These are phyloP conservation scores for Lantana camara DNA, from an alignment of 257 asterid genomes.

Conservation along the genomic window DNA sequence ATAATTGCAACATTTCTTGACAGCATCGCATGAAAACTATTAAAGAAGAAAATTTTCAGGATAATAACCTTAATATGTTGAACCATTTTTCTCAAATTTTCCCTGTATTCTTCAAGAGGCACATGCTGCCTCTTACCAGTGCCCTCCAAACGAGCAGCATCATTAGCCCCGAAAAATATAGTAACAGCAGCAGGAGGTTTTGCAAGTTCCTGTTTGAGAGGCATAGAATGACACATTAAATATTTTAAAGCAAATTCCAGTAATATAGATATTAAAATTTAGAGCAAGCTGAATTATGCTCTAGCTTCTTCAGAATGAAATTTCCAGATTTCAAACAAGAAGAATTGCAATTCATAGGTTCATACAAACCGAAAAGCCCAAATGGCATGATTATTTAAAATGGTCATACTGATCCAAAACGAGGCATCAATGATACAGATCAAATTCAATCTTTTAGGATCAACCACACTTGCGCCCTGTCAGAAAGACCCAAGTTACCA, in stretches of 20 bases:
- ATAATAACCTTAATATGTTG: constrained; percentile 69
- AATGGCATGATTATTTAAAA: no score
- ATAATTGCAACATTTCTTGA: background rate
- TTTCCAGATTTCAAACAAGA: no score
- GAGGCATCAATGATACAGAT: no score
- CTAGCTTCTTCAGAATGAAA: no score
- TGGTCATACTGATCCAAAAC: no score
- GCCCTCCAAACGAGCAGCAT: constrained; percentile 76
- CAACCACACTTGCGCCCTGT: no score
- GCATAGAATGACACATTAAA: background rate
- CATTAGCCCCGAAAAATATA: constrained; percentile 91
- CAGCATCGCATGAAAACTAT: background rate
- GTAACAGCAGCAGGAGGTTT: constrained; percentile 70
- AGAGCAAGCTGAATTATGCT: no score
- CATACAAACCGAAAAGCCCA: no score
- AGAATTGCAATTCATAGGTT: no score
- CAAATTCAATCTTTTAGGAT: background rate
- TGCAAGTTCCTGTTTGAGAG: constrained; percentile 49
- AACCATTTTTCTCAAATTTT: constrained; percentile 64
- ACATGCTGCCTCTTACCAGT: constrained; percentile 85
- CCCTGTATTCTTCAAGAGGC: constrained; percentile 84
- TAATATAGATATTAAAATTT: no score
- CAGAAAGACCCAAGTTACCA: no score
- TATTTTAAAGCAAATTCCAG: background rate
- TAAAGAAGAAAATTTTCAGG: background rate